Evolutionary conservation across 2,329 filamentous ascomycete species (phyloP).

Genomic region (Penicillium griseofulvum): DNA sequence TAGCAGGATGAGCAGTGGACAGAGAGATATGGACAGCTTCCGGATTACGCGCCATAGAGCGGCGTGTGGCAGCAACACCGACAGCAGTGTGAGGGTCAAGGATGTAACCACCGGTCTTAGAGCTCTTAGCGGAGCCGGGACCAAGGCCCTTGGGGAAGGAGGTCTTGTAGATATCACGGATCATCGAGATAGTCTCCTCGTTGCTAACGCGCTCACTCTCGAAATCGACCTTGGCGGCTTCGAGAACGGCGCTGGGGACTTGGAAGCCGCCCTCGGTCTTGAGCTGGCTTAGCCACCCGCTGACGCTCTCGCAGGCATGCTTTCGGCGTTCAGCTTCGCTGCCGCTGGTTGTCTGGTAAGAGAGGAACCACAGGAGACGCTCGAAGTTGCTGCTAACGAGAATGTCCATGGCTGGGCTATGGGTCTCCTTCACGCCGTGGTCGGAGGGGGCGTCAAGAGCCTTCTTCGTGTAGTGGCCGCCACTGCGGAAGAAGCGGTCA

Average conservation of each 20-base stretch:
- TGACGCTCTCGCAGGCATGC: conserved; percentile 69
- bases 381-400: conserved; percentile 96
- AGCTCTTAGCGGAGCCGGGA: conserved; percentile 32
- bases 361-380: conserved; percentile 88
- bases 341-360: conserved; percentile 60
- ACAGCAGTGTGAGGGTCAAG: conserved; percentile 93
- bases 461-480: conserved; percentile 80
- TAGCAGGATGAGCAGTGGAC: conserved; percentile 92
- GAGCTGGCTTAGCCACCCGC: conserved; percentile 72
- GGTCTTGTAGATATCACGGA: conserved; percentile 55
- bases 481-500: conserved; percentile 88
- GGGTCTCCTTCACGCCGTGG: conserved; percentile 66
- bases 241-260: conserved; percentile 71
- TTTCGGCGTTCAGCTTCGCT: conserved; percentile 47
- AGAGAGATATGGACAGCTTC: conserved; percentile 71
- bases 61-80: conserved; percentile 71
- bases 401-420: conserved; percentile 97
- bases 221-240: conserved; percentile 70
- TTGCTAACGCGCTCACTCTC: conserved; percentile 71
- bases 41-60: conserved; percentile 60
- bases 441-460: conserved; percentile 41
- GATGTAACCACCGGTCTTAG: conserved; percentile 64
- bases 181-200: conserved; percentile 66
- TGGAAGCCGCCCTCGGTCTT: conserved; percentile 80
- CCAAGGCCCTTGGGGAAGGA: conserved; percentile 51